Evolutionary conservation across 495 filamentous ascomycete genomes (phyloP).

Genomic region (Tetracladium marchalianum): DNA sequence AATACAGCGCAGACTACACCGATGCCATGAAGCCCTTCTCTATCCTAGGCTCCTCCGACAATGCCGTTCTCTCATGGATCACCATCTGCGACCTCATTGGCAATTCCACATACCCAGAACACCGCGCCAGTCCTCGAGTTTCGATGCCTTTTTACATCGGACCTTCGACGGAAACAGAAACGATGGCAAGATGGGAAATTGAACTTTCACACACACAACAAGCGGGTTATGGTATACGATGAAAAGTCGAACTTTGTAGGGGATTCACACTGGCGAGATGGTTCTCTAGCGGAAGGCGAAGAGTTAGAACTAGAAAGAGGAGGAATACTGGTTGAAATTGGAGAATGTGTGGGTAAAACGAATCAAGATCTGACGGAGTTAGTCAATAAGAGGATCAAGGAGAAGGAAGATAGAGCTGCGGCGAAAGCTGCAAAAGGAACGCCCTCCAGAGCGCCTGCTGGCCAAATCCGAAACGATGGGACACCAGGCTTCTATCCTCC

Average conservation of each 20-base stretch:
- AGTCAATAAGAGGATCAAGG: slow-evolving; percentile 52
- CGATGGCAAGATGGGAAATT: slow-evolving; percentile 88
- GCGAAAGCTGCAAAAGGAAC: slow-evolving; percentile 8
- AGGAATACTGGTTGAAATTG: slow-evolving; percentile 65
- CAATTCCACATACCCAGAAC: slow-evolving; percentile 34
- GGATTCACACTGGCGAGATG: slow-evolving; percentile 71
- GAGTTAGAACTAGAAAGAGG: slow-evolving; percentile 72
- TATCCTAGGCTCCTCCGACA: background rate
- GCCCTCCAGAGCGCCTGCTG: slow-evolving; percentile 2
- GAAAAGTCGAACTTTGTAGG: slow-evolving; percentile 68
- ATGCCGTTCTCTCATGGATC: background rate
- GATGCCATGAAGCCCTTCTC: no score
- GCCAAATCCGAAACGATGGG: background rate
- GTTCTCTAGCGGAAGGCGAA: slow-evolving; percentile 60
- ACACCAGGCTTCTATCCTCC: slow-evolving; percentile 18
- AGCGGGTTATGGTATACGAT: slow-evolving; percentile 85
- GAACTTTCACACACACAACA: slow-evolving; percentile 85
- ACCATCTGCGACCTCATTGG: background rate
- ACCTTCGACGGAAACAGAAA: slow-evolving; percentile 78
- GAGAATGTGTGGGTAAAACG: slow-evolving; percentile 57
- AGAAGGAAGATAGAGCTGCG: slow-evolving; percentile 34
- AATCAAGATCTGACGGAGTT: slow-evolving; percentile 70
- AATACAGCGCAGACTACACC: no score
- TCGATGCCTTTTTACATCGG: slow-evolving; percentile 75
- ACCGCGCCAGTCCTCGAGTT: slow-evolving; percentile 73